Conservation (phyloP, 495 filamentous ascomycete genomes). For the Trichoderma asperelloides region DNA sequence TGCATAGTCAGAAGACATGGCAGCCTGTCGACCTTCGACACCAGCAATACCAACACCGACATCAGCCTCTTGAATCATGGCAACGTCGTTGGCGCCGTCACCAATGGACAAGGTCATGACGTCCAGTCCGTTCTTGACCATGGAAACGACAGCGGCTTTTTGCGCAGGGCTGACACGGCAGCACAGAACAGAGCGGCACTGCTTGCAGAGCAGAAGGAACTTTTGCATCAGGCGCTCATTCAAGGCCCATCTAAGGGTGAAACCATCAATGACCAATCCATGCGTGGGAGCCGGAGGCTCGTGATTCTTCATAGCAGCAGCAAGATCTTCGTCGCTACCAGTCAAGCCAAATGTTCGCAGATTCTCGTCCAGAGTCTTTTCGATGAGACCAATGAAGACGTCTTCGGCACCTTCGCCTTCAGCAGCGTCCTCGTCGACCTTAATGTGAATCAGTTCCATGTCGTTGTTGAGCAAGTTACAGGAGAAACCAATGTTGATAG, state of each 20-base stretch:
- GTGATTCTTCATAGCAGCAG: conserved; percentile 69
- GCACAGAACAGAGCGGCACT: conserved; percentile 93
- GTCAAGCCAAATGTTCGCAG: conserved; percentile 67
- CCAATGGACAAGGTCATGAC: conserved; percentile 97
- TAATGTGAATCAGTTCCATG: conserved; percentile 93
- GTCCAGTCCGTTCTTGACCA: conserved; percentile 87
- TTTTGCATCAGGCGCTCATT: conserved; percentile 75
- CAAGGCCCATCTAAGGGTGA: conserved; percentile 84
- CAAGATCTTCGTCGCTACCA: conserved; percentile 80
- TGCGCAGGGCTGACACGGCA: conserved; percentile 96
- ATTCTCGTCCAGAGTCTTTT: conserved; percentile 62
- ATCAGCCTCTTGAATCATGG: conserved; percentile 99
- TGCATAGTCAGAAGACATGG: conserved; percentile 98
- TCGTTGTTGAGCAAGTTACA: conserved; percentile 96
- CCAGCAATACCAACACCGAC: conserved; percentile 97
- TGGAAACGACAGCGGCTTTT: conserved; percentile 92
- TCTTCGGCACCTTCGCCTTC: conserved; percentile 24
- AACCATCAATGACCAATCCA: conserved; percentile 95
- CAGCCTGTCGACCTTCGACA: conserved; percentile 91
- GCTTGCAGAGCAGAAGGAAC: conserved; percentile 93
- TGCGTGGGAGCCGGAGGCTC: conserved; percentile 79
- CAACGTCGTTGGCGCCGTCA: conserved; percentile 97
- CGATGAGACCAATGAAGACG: conserved; percentile 45
- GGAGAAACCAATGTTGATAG: conserved; percentile 99
- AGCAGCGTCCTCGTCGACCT: conserved; percentile 62